Evolutionary conservation across 768 basidiomycete species (phyloP).

Genomic region (Podaxis carcinomalis): DNA sequence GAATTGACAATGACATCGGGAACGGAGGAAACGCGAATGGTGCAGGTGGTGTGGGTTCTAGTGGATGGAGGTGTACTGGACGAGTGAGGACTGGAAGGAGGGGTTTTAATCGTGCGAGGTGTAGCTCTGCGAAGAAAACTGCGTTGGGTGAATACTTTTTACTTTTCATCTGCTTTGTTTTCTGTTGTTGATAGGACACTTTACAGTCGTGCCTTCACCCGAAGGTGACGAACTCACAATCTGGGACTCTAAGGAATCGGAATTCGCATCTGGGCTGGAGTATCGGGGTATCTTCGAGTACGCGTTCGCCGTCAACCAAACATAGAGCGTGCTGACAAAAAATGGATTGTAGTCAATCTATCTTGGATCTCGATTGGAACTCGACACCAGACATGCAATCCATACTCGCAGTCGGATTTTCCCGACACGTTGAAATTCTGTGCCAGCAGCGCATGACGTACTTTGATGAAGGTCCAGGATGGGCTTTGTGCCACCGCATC

Average conservation of each 20-base stretch:
- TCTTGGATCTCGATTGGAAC: slow-evolving; percentile 90
- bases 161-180: slow-evolving; percentile 10
- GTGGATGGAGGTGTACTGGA: slow-evolving; percentile 66
- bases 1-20: neutral
- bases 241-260: slow-evolving; percentile 94
- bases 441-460: slow-evolving; percentile 93
- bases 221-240: slow-evolving; percentile 83
- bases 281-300: slow-evolving; percentile 62
- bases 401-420: slow-evolving; percentile 86
- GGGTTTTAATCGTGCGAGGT: slow-evolving; percentile 67
- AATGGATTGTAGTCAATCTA: slow-evolving; percentile 42
- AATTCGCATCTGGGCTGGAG: slow-evolving; percentile 89
- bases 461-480: slow-evolving; percentile 76
- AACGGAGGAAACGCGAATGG: neutral
- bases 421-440: slow-evolving; percentile 75
- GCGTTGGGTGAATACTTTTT: slow-evolving; percentile 58
- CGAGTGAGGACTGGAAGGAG: slow-evolving; percentile 67
- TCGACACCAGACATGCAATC: slow-evolving; percentile 88
- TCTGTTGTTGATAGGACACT: neutral
- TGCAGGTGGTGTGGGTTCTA: slow-evolving; percentile 6
- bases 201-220: slow-evolving; percentile 52
- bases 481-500: slow-evolving; percentile 68
- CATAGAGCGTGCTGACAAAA: neutral
- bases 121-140: slow-evolving; percentile 90
- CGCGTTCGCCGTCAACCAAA: slow-evolving; percentile 12